Conservation (phyloP, 176 grass and related monocot species). For the Saccharum spontaneum region DNA sequence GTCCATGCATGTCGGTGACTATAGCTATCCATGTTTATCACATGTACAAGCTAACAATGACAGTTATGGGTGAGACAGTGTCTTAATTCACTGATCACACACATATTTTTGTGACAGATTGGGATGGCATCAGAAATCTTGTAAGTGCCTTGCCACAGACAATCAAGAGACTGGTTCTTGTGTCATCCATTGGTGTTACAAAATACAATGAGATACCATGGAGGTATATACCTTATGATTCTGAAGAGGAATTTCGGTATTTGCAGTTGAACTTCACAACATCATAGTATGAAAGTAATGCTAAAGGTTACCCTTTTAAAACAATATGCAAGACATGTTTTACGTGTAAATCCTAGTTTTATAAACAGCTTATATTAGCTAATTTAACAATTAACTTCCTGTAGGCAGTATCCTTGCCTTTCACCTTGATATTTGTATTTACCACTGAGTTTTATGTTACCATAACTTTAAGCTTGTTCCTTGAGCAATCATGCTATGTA, state of each 20-base stretch:
- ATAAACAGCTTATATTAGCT: not conserved
- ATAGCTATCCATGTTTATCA: not conserved
- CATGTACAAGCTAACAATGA: not conserved
- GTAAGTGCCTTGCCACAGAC: slow-evolving; percentile 56
- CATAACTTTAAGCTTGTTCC: not conserved
- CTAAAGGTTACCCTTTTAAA: not conserved
- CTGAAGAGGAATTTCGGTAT: not conserved
- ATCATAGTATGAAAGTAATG: slow-evolving; percentile 11
- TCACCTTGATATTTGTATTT: too few relatives aligned
- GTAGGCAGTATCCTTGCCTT: not conserved
- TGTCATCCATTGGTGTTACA: slow-evolving; percentile 91
- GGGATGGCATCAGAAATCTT: slow-evolving; percentile 87
- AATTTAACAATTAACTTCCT: slow-evolving; percentile 1
- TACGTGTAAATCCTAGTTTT: not conserved
- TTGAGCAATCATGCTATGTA: not conserved
- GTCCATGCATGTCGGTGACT: not conserved
- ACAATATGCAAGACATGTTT: not conserved
- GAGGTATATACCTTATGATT: slow-evolving; percentile 63
- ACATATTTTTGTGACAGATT: slow-evolving; percentile 58
- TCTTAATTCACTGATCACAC: not conserved
- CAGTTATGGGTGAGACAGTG: not conserved
- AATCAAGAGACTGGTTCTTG: slow-evolving; percentile 70
- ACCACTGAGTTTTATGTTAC: not conserved
- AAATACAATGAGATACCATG: slow-evolving; percentile 93
- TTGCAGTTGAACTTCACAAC: slow-evolving; percentile 14